Percentiles rank a stretch among this genome's conserved stretches.
These are phyloP conservation scores for Cryptosporidium ubiquitum DNA, from an alignment of 169 alveolate species.

Conservation along the genomic window DNA sequence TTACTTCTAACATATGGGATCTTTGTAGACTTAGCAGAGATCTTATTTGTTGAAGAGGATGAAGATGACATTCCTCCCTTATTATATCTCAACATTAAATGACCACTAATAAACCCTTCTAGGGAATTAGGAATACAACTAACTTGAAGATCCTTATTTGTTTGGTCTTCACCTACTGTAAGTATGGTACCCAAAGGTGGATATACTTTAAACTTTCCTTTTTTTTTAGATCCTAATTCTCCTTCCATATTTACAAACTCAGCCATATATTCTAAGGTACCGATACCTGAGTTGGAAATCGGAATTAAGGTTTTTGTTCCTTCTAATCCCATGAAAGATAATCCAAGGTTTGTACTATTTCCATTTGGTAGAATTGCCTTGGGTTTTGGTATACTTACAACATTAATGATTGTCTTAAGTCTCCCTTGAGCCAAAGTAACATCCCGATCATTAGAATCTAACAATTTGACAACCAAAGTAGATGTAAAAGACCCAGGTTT, in stretches of 20 bases:
- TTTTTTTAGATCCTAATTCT: background rate
- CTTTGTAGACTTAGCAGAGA: constrained; percentile 10
- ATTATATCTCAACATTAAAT: constrained; percentile 40
- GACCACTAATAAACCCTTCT: constrained; percentile 66
- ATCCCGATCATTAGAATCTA: constrained; percentile 47
- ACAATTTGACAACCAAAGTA: constrained; percentile 12
- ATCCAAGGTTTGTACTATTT: constrained; percentile 59
- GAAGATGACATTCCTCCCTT: constrained; percentile 7
- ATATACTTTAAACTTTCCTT: constrained; percentile 56
- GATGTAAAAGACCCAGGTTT: constrained; percentile 54
- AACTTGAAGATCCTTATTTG: constrained; percentile 52
- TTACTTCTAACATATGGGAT: constrained; percentile 48
- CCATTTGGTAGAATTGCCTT: constrained; percentile 65
- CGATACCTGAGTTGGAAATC: constrained; percentile 50
- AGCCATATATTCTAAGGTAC: constrained; percentile 67
- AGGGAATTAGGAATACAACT: constrained; percentile 51
- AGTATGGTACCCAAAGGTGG: constrained; percentile 67
- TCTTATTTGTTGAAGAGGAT: background rate
- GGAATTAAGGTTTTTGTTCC: constrained; percentile 45
- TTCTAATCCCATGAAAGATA: constrained; percentile 57
- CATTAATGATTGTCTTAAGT: constrained; percentile 38
- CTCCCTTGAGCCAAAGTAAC: constrained; percentile 26
- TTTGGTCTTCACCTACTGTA: constrained; percentile 31
- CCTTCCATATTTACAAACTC: constrained; percentile 49
- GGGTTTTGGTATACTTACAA: constrained; percentile 58